Evolutionary conservation across 306 rosid species (phyloP).

Genomic region (Ormosia emarginata): DNA sequence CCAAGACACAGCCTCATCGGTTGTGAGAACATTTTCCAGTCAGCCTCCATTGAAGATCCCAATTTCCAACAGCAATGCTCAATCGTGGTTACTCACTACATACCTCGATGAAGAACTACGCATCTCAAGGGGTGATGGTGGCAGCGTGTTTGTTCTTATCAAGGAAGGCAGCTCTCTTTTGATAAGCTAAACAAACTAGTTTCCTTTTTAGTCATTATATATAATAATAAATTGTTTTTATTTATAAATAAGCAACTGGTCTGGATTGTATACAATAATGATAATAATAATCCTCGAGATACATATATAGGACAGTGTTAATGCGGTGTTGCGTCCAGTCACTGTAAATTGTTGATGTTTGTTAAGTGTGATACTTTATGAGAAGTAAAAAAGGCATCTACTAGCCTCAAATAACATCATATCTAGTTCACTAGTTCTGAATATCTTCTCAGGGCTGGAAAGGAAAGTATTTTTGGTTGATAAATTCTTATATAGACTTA

Average conservation of each 20-base stretch:
- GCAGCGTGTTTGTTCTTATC: constrained; percentile 77
- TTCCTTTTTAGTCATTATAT: background rate
- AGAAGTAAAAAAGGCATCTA: background rate
- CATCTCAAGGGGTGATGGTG: constrained; percentile 73
- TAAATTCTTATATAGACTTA: no score
- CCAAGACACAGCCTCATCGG: constrained; percentile 80
- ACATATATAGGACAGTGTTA: background rate
- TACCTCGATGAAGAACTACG: constrained; percentile 84
- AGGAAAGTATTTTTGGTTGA: no score
- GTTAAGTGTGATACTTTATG: background rate
- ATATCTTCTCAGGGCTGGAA: no score
- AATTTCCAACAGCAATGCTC: constrained; percentile 48
- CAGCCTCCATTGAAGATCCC: constrained; percentile 79
- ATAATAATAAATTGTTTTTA: background rate
- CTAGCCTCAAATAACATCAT: background rate
- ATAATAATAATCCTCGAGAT: no score
- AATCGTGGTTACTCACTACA: constrained; percentile 86
- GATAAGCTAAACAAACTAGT: constrained; percentile 2
- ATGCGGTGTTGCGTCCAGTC: background rate
- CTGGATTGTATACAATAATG: background rate
- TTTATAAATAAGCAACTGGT: background rate
- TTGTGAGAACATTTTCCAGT: constrained; percentile 65
- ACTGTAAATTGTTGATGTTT: background rate
- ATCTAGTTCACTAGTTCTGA: no score
- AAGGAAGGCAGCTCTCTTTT: constrained; percentile 79